These are phyloP conservation scores for Panicum hallii DNA, from an alignment of 202 grass and related monocot genomes.

Conservation along the genomic window DNA sequence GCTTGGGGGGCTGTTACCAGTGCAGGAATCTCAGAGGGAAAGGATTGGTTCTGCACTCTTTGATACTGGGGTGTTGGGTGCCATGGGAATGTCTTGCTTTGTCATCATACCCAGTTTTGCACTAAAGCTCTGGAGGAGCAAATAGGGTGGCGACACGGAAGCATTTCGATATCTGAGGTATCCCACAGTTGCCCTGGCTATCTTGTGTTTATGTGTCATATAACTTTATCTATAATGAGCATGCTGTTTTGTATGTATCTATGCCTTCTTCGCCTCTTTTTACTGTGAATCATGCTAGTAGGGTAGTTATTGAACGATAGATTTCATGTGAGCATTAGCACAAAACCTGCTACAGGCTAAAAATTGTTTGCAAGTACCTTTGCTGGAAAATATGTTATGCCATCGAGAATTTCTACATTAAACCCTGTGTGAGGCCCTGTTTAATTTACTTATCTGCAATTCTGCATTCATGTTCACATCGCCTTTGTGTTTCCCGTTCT, in stretches of 20 bases:
- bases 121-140: background rate
- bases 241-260: background rate
- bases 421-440: background rate
- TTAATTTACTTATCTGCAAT: background rate
- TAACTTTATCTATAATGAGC: background rate
- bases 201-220: background rate
- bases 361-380: background rate
- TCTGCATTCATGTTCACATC: background rate
- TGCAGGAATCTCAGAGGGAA: conserved; percentile 14
- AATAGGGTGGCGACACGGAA: background rate
- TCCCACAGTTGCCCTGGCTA: background rate
- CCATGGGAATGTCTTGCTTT: background rate
- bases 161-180: conserved; percentile 15
- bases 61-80: conserved; percentile 12
- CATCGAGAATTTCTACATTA: background rate
- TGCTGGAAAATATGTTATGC: background rate
- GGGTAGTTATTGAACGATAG: background rate
- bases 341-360: background rate
- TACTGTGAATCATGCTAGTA: background rate
- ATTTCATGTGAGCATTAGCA: background rate
- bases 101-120: conserved; percentile 26
- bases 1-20: background rate
- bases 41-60: background rate
- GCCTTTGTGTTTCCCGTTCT: background rate
- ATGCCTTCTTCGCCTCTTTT: too few species aligned